These are phyloP conservation scores for Candida sanyaensis DNA, from an alignment of 1,139 yeast species.

Conservation along the genomic window DNA sequence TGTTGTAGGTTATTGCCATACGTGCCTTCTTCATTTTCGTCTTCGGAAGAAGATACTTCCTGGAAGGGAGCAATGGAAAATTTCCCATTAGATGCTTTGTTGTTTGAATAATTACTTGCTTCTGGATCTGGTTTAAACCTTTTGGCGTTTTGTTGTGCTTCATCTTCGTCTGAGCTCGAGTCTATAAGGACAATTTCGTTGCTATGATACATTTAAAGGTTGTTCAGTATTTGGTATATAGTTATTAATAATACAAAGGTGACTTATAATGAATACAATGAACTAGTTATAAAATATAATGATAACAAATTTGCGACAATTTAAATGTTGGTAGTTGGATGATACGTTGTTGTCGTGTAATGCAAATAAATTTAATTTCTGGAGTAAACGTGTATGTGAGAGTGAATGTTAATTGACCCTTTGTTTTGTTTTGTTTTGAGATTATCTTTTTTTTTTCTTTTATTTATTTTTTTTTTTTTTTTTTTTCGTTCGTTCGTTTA, in stretches of 20 bases:
- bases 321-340: not conserved
- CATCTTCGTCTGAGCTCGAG: conserved; percentile 19
- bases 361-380: not conserved
- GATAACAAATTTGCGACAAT: not conserved
- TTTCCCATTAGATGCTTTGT: not conserved
- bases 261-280: not conserved
- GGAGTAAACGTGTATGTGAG: not conserved
- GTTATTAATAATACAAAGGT: not conserved
- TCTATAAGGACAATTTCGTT: conserved; percentile 22
- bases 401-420: not conserved
- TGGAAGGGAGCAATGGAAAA: conserved; percentile 11
- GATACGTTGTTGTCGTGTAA: not conserved
- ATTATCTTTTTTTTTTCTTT: not conserved
- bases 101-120: not conserved
- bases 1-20: not conserved
- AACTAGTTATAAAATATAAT: too few species aligned
- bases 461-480: not conserved
- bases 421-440: not conserved
- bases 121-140: conserved; percentile 13
- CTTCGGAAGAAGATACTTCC: conserved; percentile 7
- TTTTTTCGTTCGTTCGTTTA: not conserved
- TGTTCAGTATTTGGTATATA: not conserved
- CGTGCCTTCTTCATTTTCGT: not conserved
- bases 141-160: conserved; percentile 8
- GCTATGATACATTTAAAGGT: not conserved